Evolutionary conservation across 1,139 yeast species (phyloP), one percentile per base, ranked within the genome.

Genomic region (Kodamaea alishanica): DNA sequence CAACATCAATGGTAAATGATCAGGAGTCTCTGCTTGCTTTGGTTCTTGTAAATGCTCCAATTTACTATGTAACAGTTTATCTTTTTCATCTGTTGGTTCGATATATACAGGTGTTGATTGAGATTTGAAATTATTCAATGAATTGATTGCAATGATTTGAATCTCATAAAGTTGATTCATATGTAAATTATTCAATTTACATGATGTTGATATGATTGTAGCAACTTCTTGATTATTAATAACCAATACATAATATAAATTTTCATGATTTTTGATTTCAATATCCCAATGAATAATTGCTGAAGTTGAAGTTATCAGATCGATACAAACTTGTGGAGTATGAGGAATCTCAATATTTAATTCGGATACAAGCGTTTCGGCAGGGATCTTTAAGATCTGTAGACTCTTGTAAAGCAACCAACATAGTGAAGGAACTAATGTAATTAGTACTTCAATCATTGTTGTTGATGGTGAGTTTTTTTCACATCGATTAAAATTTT

Each of bases 211-310:
- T 9, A 66, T 58, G 38, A 71, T 50, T 5, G 70, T 61, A 5
- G 72, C 72, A 6, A 63, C 70, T 41, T 69, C 73, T 15, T 51
- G 51, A 32, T 61, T 62, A 44, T 71, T 70, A 24, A 71, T 61
- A 34, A 67, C 45, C 22, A 71, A 46, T 8, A 64, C 55, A 43
- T 63, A 71, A 47, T 62, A 60, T 37, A 70, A 51, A 41, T 56
- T 60, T 40, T 70, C 75, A 31, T 61, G 63, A n/a, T 46, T 45
- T 29, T 49, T 49, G 15, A 54, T 44, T 37, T 62, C 64, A 20
- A 69, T 58, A 46, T 70, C 75, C 77, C 77, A 71, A 46, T 69
- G 76, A 27, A 71, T 52, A 12, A 65, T 58, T 8, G 67, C 65
- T 23, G 67, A 58, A 26, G 46, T 46, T 25, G 50, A 43, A 15